Evolutionary conservation across 768 basidiomycete genomes (phyloP).

Genomic region (Lactifluus rugatus): DNA sequence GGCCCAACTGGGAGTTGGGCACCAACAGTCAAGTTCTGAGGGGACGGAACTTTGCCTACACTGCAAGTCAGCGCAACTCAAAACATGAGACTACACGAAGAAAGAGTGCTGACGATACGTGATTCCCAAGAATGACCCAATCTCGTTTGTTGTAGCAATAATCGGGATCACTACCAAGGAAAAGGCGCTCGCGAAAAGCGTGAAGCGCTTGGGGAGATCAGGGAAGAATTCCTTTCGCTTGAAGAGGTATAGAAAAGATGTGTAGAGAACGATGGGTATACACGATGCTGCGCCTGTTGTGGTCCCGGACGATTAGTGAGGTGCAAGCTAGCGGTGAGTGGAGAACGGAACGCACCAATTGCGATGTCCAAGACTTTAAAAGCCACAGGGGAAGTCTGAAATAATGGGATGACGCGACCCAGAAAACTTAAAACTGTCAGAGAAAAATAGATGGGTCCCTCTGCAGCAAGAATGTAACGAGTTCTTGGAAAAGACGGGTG

Average conservation of each 20-base stretch:
- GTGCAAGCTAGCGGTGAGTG: background rate
- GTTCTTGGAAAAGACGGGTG: constrained; percentile 29
- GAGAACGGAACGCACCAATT: constrained; percentile 43
- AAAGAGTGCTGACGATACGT: constrained; percentile 39
- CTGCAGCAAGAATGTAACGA: constrained; percentile 50
- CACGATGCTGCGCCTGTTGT: constrained; percentile 44
- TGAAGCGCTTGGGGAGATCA: constrained; percentile 42
- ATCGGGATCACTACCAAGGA: constrained; percentile 47
- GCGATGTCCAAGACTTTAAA: constrained; percentile 50
- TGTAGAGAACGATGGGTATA: constrained; percentile 56
- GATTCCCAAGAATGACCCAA: constrained; percentile 57
- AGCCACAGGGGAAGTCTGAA: constrained; percentile 33
- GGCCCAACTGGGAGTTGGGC: constrained; percentile 36
- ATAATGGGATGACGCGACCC: constrained; percentile 44
- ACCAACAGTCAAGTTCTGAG: background rate
- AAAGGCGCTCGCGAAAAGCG: constrained; percentile 33
- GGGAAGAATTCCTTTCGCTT: constrained; percentile 42
- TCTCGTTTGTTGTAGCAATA: constrained; percentile 44
- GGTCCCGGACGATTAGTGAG: background rate
- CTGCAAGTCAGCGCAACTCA: background rate
- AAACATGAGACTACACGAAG: background rate
- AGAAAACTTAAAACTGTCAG: constrained; percentile 54
- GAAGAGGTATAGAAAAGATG: constrained; percentile 51
- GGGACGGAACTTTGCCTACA: background rate
- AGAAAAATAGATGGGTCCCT: constrained; percentile 51